Percentiles rank a stretch among this genome's conserved stretches.
phyloP scores from a whole-genome alignment of 1,284 basidiomycete genomes.

The Rhodotorula sp. region DNA sequence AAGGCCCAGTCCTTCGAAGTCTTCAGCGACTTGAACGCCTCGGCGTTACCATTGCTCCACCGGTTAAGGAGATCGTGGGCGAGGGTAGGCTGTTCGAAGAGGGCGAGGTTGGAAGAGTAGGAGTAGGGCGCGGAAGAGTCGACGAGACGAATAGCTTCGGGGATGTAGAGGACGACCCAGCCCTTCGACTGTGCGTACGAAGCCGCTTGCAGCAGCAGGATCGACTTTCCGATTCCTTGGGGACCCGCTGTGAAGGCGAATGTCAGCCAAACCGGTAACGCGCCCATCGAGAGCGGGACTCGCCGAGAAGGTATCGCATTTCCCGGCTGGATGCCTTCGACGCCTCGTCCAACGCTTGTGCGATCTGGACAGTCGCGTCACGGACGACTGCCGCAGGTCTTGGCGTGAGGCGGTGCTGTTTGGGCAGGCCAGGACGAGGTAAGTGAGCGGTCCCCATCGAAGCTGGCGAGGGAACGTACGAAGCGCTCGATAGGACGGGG shows the following conservation, averaged over 20 bases:
- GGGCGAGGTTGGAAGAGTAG: constrained; percentile 71
- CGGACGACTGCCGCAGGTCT: constrained; percentile 66
- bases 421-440: too few species aligned
- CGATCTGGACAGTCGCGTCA: constrained; percentile 58
- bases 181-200: constrained; percentile 66
- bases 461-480: not conserved
- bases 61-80: constrained; percentile 47
- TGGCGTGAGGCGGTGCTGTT: constrained; percentile 64
- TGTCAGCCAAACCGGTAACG: not conserved
- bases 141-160: constrained; percentile 69
- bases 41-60: constrained; percentile 49
- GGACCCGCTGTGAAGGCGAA: constrained; percentile 60
- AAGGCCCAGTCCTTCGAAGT: constrained; percentile 34
- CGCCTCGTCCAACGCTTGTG: constrained; percentile 57
- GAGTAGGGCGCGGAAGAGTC: constrained; percentile 72
- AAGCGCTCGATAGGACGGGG: constrained; percentile 16
- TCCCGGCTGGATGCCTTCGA: constrained; percentile 28
- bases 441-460: not conserved
- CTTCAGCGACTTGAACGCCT: constrained; percentile 44
- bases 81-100: constrained; percentile 70
- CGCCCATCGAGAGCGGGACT: not conserved
- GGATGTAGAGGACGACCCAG: constrained; percentile 88
- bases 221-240: constrained; percentile 78
- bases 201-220: constrained; percentile 73
- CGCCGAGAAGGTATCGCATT: constrained; percentile 24